A percentile compares a stretch with the other conserved stretches of the same genome.
These are phyloP conservation scores for Sphaerobolus stellatus DNA, from an alignment of 1,284 basidiomycete species.

Conservation along the genomic window DNA sequence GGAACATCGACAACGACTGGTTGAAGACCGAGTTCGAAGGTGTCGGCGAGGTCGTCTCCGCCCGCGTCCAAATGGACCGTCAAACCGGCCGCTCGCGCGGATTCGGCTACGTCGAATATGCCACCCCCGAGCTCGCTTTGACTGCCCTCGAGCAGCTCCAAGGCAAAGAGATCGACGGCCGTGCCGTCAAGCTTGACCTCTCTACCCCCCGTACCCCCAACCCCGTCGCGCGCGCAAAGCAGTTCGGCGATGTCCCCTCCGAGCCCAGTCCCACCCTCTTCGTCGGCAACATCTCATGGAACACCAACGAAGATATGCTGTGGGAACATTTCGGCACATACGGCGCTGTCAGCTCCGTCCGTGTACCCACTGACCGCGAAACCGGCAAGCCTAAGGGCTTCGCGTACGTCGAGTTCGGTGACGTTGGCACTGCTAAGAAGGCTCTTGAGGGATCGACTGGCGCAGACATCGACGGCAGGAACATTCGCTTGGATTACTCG, in stretches of 20 bases:
- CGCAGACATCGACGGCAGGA: conserved; percentile 80
- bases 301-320: conserved; percentile 78
- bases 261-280: conserved; percentile 81
- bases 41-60: conserved; percentile 86
- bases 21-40: conserved; percentile 87
- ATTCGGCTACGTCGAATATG: conserved; percentile 95
- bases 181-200: conserved; percentile 85
- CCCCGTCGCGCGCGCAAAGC: conserved; percentile 54
- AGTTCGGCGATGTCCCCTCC: conserved; percentile 72
- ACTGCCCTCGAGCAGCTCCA: conserved; percentile 78
- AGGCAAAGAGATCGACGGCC: conserved; percentile 88
- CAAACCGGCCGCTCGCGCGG: conserved; percentile 85
- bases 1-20: conserved; percentile 98
- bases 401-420: conserved; percentile 93
- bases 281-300: conserved; percentile 88
- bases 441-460: conserved; percentile 75
- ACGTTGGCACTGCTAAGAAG: conserved; percentile 77
- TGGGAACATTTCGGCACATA: conserved; percentile 93
- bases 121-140: conserved; percentile 56
- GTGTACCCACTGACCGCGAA: conserved; percentile 93
- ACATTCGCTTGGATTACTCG: conserved; percentile 86
- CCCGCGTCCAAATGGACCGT: conserved; percentile 90
- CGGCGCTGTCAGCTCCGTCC: conserved; percentile 86
- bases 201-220: conserved; percentile 62
- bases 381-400: conserved; percentile 93